Evolutionary conservation across 495 filamentous ascomycete genomes (phyloP).

Genomic region (Penicillium bialowiezense): DNA sequence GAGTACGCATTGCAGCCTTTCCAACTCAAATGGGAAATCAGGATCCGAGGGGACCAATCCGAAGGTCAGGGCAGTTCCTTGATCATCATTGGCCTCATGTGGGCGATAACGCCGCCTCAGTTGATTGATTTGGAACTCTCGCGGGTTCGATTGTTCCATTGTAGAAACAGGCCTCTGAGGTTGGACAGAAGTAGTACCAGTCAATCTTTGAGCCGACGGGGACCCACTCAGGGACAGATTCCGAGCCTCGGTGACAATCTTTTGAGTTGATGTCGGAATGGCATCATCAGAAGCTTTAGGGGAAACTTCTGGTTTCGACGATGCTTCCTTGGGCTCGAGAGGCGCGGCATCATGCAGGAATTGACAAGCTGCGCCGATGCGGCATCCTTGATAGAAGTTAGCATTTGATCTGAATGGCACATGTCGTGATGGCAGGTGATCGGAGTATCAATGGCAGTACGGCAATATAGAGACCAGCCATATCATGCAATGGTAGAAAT

Average conservation of each 20-base stretch:
- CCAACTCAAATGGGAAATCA: slow-evolving; percentile 79
- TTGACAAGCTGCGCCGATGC: slow-evolving; percentile 38
- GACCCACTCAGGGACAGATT: slow-evolving; percentile 9
- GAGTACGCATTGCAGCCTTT: slow-evolving; percentile 68
- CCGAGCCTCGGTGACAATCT: slow-evolving; percentile 8
- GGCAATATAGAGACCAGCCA: background rate
- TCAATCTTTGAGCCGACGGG: slow-evolving; percentile 8
- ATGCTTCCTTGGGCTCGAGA: slow-evolving; percentile 5
- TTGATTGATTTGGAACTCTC: slow-evolving; percentile 75
- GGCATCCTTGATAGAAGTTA: slow-evolving; percentile 36
- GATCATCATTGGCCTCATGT: slow-evolving; percentile 49
- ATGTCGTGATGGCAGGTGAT: background rate
- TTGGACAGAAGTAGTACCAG: slow-evolving; percentile 14
- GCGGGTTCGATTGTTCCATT: slow-evolving; percentile 63
- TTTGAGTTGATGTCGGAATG: slow-evolving; percentile 2
- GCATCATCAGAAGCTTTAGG: slow-evolving; percentile 1
- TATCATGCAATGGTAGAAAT: background rate
- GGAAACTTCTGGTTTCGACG: slow-evolving; percentile 3
- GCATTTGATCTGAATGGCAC: slow-evolving; percentile 5
- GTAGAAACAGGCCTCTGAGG: slow-evolving; percentile 64
- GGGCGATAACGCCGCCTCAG: slow-evolving; percentile 69
- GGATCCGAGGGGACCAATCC: slow-evolving; percentile 76
- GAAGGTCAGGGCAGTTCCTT: slow-evolving; percentile 59
- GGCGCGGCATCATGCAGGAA: slow-evolving; percentile 35
- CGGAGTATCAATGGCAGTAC: background rate